Evolutionary conservation across 805 yeast species (phyloP).

Genomic region (Saturnispora halmiae): DNA sequence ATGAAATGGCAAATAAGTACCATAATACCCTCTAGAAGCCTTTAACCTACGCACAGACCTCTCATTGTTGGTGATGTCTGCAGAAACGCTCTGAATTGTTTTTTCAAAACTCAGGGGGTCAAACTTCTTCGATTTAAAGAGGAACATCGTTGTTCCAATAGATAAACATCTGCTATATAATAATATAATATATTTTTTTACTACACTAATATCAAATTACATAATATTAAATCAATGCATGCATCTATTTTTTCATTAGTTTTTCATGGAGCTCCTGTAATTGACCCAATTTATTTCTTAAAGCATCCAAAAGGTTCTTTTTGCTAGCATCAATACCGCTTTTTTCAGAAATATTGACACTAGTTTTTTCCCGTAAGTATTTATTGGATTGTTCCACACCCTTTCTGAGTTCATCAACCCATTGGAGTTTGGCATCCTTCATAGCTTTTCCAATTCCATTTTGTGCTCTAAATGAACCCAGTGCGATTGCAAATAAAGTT

Average conservation of each 20-base stretch:
- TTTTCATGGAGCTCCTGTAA: not conserved
- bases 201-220: no score
- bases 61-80: constrained; percentile 26
- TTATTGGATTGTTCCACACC: constrained; percentile 1
- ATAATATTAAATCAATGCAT: not conserved
- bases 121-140: constrained; percentile 27
- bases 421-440: constrained; percentile 4
- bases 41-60: constrained; percentile 17
- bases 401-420: constrained; percentile 4
- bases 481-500: constrained; percentile 22
- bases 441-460: constrained; percentile 16
- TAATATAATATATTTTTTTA: no score
- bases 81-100: constrained; percentile 32
- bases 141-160: constrained; percentile 1
- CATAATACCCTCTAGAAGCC: constrained; percentile 15
- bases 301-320: not conserved
- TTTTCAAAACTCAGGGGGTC: constrained; percentile 38
- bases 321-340: not conserved
- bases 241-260: not conserved
- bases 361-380: constrained; percentile 7
- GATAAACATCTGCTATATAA: no score
- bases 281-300: constrained; percentile 1
- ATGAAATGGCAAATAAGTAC: constrained; percentile 16
- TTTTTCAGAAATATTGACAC: constrained; percentile 5
- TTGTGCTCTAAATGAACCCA: constrained; percentile 23